phyloP scores from a whole-genome alignment of 73 alveolate species.

The Durusdinium trenchii region DNA sequence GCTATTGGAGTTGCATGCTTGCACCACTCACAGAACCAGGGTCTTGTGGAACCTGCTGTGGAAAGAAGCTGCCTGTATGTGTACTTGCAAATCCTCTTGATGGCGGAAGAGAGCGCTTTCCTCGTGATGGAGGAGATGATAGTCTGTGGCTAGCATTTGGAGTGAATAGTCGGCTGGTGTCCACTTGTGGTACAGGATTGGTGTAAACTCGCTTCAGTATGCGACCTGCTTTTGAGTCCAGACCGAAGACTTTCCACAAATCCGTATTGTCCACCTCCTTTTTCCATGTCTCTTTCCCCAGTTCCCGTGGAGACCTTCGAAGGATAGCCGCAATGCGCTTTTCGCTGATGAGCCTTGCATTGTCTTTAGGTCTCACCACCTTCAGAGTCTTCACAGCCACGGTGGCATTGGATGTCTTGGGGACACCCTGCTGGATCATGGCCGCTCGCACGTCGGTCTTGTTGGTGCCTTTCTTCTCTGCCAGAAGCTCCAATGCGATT shows the following conservation, averaged over 20 bases:
- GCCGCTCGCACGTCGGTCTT: constrained; percentile 37
- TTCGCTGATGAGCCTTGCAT: constrained; percentile 61
- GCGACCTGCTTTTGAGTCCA: constrained; percentile 82
- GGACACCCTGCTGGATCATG: constrained; percentile 66
- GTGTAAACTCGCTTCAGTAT: constrained; percentile 55
- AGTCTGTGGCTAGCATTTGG: background rate
- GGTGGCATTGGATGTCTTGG: constrained; percentile 13
- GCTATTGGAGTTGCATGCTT: background rate
- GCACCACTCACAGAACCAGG: constrained; percentile 4
- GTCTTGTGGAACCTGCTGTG: background rate
- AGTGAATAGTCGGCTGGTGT: background rate
- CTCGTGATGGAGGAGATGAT: background rate
- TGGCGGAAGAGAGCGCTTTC: background rate
- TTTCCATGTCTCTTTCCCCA: constrained; percentile 18
- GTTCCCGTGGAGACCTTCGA: constrained; percentile 25
- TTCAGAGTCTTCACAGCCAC: background rate
- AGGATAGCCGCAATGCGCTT: constrained; percentile 65
- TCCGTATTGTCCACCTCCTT: constrained; percentile 44
- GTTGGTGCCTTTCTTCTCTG: constrained; percentile 54
- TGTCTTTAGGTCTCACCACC: background rate
- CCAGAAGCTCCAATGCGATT: constrained; percentile 56
- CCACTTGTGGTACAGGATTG: constrained; percentile 17
- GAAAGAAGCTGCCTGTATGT: background rate
- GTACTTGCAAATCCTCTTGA: background rate
- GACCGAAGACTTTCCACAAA: constrained; percentile 64